These are phyloP conservation scores for Vicia villosa DNA, from an alignment of 306 rosid species.

Conservation along the genomic window DNA sequence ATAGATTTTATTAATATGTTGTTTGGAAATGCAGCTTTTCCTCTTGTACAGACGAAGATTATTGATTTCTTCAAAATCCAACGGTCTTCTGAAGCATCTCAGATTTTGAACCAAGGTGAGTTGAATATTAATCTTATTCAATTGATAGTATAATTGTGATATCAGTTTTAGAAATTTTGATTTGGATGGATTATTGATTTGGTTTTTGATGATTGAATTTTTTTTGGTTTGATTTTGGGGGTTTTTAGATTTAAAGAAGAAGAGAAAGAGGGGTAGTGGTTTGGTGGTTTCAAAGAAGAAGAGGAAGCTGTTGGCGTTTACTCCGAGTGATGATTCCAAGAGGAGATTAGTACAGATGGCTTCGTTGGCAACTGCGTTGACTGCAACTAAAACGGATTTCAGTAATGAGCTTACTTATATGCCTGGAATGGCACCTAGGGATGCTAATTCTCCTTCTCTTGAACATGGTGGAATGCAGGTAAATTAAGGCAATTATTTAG, in stretches of 20 bases:
- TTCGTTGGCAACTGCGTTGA: slow-evolving; percentile 87
- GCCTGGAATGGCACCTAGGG: slow-evolving; percentile 76
- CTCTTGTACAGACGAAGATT: slow-evolving; percentile 86
- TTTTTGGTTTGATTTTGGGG: neutral
- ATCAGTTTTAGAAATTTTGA: neutral
- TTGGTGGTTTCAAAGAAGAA: slow-evolving; percentile 70
- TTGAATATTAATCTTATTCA: neutral
- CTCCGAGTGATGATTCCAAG: slow-evolving; percentile 58
- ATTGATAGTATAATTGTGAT: neutral
- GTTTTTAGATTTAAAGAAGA: slow-evolving; percentile 57
- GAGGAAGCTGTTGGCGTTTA: slow-evolving; percentile 61
- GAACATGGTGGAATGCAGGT: slow-evolving; percentile 98
- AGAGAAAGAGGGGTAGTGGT: slow-evolving; percentile 54
- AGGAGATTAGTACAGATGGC: slow-evolving; percentile 91
- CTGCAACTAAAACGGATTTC: slow-evolving; percentile 65
- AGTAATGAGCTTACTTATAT: slow-evolving; percentile 70
- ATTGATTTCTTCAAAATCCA: slow-evolving; percentile 78
- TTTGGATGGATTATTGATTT: neutral
- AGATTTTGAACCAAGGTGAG: slow-evolving; percentile 52
- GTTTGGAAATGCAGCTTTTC: slow-evolving; percentile 63
- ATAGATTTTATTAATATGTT: neutral
- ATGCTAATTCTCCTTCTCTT: slow-evolving; percentile 64
- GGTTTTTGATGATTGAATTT: neutral
- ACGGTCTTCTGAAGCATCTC: slow-evolving; percentile 37
- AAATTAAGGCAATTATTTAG: neutral